These are phyloP conservation scores for Dendrobium huoshanense DNA, from an alignment of 106 monocot species.

Conservation along the genomic window DNA sequence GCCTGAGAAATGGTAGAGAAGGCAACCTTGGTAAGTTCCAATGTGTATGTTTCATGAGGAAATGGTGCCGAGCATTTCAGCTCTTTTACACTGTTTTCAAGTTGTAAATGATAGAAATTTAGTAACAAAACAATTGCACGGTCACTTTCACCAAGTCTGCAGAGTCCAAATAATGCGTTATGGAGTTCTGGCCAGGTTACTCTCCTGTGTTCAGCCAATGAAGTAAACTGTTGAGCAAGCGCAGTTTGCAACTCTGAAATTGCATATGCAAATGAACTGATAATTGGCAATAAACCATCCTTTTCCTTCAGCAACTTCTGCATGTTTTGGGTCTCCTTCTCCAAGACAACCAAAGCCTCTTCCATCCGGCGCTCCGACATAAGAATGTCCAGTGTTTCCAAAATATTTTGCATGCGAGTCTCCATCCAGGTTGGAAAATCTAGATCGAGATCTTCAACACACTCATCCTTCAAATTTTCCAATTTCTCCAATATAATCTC, in stretches of 20 bases:
- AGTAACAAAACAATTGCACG: conserved; percentile 30
- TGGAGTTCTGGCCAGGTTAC: conserved; percentile 27
- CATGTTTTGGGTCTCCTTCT: conserved; percentile 17
- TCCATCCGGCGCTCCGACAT: conserved; percentile 25
- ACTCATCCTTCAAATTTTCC: conserved; percentile 5
- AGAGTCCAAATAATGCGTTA: conserved; percentile 27
- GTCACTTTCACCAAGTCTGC: conserved; percentile 30
- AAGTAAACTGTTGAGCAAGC: conserved; percentile 27
- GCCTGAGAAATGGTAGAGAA: conserved; percentile 41
- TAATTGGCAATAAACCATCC: conserved; percentile 5
- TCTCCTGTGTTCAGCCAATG: conserved; percentile 30
- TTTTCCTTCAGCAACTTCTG: conserved; percentile 17
- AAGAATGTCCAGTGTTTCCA: conserved; percentile 41
- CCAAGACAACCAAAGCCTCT: conserved; percentile 23
- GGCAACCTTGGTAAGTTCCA: conserved; percentile 19
- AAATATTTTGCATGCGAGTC: conserved; percentile 12
- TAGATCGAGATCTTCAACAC: conserved; percentile 14
- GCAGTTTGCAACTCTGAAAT: conserved; percentile 22
- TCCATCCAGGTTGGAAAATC: conserved; percentile 7
- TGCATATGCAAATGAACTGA: conserved; percentile 17
- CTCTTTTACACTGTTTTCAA: conserved; percentile 17
- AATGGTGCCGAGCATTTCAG: conserved; percentile 6
- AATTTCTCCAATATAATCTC: conserved; percentile 8
- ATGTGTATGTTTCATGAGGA: conserved; percentile 18
- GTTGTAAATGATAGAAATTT: conserved; percentile 18